Conservation (phyloP, 352 stramenopile genomes). For the Hyaloperonospora arabidopsidis region DNA sequence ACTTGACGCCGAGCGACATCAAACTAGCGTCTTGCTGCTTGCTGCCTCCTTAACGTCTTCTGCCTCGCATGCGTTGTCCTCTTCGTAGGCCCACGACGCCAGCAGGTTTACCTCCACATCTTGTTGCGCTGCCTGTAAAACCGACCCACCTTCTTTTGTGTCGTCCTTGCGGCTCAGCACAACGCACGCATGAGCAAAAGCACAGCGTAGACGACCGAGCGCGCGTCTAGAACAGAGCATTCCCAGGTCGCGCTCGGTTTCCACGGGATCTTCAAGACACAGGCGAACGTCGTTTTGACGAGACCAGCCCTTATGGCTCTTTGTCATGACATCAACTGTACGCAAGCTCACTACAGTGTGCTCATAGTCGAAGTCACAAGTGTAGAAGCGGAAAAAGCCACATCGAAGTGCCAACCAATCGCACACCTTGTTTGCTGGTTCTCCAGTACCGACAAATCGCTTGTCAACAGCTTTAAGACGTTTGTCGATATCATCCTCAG, state of each 20-base stretch:
- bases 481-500: slow-evolving; percentile 19
- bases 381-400: slow-evolving; percentile 73
- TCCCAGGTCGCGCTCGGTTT: slow-evolving; percentile 62
- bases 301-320: slow-evolving; percentile 44
- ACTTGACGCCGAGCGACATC: too few species aligned
- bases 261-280: slow-evolving; percentile 74
- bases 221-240: slow-evolving; percentile 51
- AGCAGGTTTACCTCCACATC: slow-evolving; percentile 20
- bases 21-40: neutral
- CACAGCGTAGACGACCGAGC: slow-evolving; percentile 41
- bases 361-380: slow-evolving; percentile 63
- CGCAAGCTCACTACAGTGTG: slow-evolving; percentile 57
- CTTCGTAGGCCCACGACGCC: slow-evolving; percentile 24
- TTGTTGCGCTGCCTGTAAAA: neutral
- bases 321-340: slow-evolving; percentile 20
- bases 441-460: slow-evolving; percentile 7
- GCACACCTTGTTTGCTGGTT: slow-evolving; percentile 4
- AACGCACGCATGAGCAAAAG: slow-evolving; percentile 41
- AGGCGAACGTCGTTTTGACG: slow-evolving; percentile 31
- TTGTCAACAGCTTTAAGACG: slow-evolving; percentile 17
- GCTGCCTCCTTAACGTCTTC: slow-evolving; percentile 14
- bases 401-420: slow-evolving; percentile 35
- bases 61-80: slow-evolving; percentile 10
- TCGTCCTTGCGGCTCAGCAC: slow-evolving; percentile 21
- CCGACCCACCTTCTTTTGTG: neutral